These are phyloP conservation scores for Leersia perrieri DNA, from an alignment of 176 grass and related monocot genomes.

Conservation along the genomic window DNA sequence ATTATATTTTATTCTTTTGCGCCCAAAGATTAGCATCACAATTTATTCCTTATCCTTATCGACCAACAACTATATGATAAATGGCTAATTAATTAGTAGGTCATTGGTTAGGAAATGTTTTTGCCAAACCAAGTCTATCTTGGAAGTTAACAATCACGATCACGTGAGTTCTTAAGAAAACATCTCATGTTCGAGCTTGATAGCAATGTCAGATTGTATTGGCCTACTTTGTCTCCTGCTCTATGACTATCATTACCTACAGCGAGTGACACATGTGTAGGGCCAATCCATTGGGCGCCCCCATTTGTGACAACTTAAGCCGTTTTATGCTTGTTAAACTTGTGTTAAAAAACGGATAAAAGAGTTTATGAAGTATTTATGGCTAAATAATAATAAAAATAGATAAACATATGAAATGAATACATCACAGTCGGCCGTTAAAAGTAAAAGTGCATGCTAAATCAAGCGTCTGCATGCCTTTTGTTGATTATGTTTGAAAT, in stretches of 20 bases:
- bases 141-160: background rate
- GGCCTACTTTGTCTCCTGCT: background rate
- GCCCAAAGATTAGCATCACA: background rate
- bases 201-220: background rate
- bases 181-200: background rate
- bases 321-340: too few relatives aligned
- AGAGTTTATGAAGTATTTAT: too few relatives aligned
- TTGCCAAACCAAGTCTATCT: background rate
- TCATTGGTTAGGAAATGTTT: background rate
- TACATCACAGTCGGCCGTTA: too few relatives aligned
- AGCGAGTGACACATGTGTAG: background rate
- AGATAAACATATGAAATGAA: too few relatives aligned
- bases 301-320: too few relatives aligned
- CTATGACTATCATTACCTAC: background rate
- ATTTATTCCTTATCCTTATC: background rate
- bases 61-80: background rate
- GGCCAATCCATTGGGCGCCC: too few relatives aligned
- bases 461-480: too few relatives aligned
- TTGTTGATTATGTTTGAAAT: too few relatives aligned
- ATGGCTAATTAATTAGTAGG: background rate
- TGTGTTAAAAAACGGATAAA: too few relatives aligned
- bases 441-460: too few relatives aligned
- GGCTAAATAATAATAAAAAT: too few relatives aligned
- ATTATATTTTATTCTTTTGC: background rate
- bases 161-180: background rate